Evolutionary conservation across 2,329 filamentous ascomycete genomes (phyloP), one percentile per base, ranked within the genome.

Genomic region (Fusarium sp.): DNA sequence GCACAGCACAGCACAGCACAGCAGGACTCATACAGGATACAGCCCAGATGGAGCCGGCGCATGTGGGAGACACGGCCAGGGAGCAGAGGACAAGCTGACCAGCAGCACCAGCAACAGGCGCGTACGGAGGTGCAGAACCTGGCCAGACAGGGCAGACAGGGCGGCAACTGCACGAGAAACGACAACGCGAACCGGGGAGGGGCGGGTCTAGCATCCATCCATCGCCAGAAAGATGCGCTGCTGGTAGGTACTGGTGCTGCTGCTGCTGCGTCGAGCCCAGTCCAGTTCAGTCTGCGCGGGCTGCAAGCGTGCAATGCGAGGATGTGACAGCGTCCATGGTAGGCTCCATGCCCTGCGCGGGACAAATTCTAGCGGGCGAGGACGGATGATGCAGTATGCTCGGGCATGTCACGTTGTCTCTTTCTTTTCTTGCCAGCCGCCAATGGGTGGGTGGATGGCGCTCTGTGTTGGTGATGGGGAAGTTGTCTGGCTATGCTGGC

Each of bases 31-130:
- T 32, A 50, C 45, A 50, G 45, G 45, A 63, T 71, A 70, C 70
- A 63, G 75, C 15, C 62, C 62, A 74, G 68, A 69, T 59, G 63
- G 71, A 66, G 70, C 72, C 68, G 76, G 76, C 76, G 76, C 75
- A 71, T 77, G 74, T 70, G 68, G 54, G 57, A 74, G 74, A 66
- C 59, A 60, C 30, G 25, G 66, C 61, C 63, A 63, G 56, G 45
- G 68, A 69, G 50, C 67, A 63, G 56, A 72, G 52, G 62, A 78
- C 59, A 62, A 70, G 54, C 37, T 67, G 63, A 75, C 65, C 64
- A 71, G 63, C 50, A 67, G 64, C 72, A 63, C 25, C 43, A 69
- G 58, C 38, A 64, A 64, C 65, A 78, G 71, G 69, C 76, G 71
- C 72, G 68, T 74, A 56, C 54, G 38, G 37, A 66, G 47, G 68